Conservation (phyloP, 176 grass and related monocot genomes). For the Secale cereale region DNA sequence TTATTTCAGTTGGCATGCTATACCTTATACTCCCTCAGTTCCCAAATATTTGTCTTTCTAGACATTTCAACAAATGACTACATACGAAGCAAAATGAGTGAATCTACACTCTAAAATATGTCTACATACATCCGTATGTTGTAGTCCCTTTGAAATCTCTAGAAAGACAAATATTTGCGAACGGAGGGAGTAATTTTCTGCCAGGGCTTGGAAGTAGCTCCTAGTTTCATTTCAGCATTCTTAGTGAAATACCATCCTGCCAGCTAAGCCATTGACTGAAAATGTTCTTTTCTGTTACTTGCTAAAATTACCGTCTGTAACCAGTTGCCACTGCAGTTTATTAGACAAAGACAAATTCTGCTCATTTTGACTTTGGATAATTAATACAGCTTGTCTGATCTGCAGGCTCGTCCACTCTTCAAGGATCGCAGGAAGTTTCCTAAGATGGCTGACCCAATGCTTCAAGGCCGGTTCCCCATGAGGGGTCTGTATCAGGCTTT, state of each 20-base stretch:
- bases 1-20: background rate
- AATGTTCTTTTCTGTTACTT: background rate
- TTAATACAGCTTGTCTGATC: slow-evolving; percentile 27
- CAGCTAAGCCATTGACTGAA: background rate
- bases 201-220: background rate
- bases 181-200: no score
- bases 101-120: no score
- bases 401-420: slow-evolving; percentile 94
- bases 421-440: slow-evolving; percentile 92
- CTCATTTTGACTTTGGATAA: slow-evolving; percentile 16
- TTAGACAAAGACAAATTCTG: background rate
- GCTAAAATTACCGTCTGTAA: background rate
- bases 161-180: no score
- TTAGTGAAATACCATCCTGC: background rate
- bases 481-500: slow-evolving; percentile 95
- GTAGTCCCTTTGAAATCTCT: no score
- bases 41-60: no score
- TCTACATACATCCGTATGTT: no score
- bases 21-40: no score
- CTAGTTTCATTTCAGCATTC: background rate
- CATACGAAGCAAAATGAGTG: no score
- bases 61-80: no score
- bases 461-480: slow-evolving; percentile 79
- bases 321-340: background rate
- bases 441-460: slow-evolving; percentile 93